Percentiles rank a stretch among this genome's conserved stretches.
These are phyloP conservation scores for Trichoderma simmonsii DNA, from an alignment of 2,329 filamentous ascomycete genomes.

Conservation along the genomic window DNA sequence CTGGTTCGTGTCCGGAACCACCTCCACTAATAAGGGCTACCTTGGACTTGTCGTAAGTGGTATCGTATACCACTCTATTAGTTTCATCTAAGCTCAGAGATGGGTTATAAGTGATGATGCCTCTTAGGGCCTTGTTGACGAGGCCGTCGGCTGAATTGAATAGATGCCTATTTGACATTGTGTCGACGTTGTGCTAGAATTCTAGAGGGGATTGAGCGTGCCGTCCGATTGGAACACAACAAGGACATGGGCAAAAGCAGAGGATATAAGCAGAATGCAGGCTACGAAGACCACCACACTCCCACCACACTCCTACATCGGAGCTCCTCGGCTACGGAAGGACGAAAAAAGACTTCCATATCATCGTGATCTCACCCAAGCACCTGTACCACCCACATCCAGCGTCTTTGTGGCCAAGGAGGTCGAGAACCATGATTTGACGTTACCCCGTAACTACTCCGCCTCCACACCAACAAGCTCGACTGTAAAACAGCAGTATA, in stretches of 20 bases:
- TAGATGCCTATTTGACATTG: constrained; percentile 53
- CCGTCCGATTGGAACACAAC: not conserved
- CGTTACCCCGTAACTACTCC: not conserved
- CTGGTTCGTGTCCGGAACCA: constrained; percentile 58
- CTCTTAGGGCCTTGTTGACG: constrained; percentile 50
- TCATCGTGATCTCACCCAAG: not conserved
- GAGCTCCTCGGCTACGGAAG: not conserved
- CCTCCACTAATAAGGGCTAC: constrained; percentile 54
- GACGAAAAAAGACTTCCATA: constrained; percentile 1
- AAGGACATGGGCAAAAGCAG: not conserved
- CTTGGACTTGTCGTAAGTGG: constrained; percentile 40
- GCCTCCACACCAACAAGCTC: not conserved
- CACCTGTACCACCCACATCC: not conserved
- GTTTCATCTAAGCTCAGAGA: constrained; percentile 47
- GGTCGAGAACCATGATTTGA: not conserved
- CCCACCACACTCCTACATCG: constrained; percentile 2
- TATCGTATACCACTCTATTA: constrained; percentile 52
- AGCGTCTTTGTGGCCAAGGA: not conserved
- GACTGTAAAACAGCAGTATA: not conserved
- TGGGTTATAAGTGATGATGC: constrained; percentile 53
- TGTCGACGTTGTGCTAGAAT: not conserved
- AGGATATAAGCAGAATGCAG: constrained; percentile 7
- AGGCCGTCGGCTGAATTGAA: constrained; percentile 53
- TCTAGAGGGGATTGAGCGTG: not conserved
- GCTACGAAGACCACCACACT: not conserved